These are phyloP conservation scores for Pseudogymnoascus sp. DNA, from an alignment of 2,329 filamentous ascomycete species.

Conservation along the genomic window DNA sequence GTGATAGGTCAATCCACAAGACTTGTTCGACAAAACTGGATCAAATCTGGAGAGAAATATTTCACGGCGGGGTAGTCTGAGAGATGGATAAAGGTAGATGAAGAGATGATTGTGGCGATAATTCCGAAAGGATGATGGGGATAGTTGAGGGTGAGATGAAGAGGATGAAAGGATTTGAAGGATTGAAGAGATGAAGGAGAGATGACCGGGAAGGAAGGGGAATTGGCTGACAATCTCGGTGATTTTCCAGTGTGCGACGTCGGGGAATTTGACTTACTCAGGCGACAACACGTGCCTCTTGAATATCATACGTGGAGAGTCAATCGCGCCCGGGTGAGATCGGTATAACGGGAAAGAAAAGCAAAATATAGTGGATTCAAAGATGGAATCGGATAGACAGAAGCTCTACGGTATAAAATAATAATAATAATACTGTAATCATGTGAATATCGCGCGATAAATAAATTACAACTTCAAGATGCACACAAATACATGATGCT, in stretches of 20 bases:
- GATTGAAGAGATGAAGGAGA: not conserved
- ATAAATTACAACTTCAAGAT: not conserved
- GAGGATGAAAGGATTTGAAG: not conserved
- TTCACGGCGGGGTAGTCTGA: not conserved
- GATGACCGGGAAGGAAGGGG: not conserved
- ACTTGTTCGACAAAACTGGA: not conserved
- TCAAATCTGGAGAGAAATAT: not conserved
- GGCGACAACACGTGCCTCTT: constrained; percentile 1
- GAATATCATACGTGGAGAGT: not conserved
- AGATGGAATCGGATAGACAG: not conserved
- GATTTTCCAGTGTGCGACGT: not conserved
- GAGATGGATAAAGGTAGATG: not conserved
- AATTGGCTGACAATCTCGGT: not conserved
- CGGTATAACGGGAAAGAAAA: not conserved
- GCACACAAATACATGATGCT: not conserved
- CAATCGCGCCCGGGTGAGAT: not conserved
- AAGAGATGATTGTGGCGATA: not conserved
- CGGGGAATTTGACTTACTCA: not conserved
- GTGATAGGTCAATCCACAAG: not conserved
- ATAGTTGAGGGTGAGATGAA: not conserved
- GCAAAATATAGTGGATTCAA: not conserved
- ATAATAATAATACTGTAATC: not conserved
- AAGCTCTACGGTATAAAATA: not conserved
- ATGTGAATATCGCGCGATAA: not conserved
- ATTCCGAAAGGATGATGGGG: not conserved